Conservation (phyloP, 148 eudicot genomes). For the Pouteria glomerata region DNA sequence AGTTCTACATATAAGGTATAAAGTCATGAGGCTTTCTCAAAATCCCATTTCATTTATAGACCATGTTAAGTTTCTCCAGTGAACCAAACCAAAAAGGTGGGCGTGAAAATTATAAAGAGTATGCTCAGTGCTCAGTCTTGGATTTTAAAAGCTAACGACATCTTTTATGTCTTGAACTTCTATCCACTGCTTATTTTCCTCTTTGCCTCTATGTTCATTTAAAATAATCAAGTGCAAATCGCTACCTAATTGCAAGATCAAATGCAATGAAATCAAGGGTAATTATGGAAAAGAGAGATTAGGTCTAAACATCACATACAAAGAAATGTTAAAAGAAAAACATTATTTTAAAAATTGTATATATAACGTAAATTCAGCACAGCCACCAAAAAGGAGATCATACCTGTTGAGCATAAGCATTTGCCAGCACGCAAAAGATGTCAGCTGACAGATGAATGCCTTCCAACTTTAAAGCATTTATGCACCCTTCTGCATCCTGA, state of each 20-base stretch:
- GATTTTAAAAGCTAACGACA: neutral
- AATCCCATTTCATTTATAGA: neutral
- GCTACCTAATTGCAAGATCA: neutral
- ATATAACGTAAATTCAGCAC: neutral
- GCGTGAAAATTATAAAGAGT: neutral
- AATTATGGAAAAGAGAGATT: neutral
- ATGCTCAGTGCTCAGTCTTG: neutral
- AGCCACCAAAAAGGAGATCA: neutral
- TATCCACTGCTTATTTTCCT: neutral
- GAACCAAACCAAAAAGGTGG: neutral
- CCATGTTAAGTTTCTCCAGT: neutral
- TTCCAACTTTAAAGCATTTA: constrained; percentile 57
- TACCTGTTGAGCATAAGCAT: constrained; percentile 96
- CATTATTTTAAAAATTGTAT: neutral
- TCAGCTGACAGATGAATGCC: constrained; percentile 59
- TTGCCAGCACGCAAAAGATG: constrained; percentile 77
- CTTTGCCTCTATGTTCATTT: neutral
- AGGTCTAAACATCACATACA: neutral
- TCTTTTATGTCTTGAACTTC: neutral
- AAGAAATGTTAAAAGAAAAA: neutral
- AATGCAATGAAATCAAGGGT: neutral
- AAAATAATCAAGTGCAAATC: neutral
- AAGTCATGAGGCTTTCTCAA: neutral
- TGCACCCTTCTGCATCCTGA: constrained; percentile 59
- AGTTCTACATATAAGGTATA: neutral